Evolutionary conservation across 352 stramenopile genomes (phyloP), one percentile per base, ranked within the genome.

Genomic region (Pythium apleroticum): DNA sequence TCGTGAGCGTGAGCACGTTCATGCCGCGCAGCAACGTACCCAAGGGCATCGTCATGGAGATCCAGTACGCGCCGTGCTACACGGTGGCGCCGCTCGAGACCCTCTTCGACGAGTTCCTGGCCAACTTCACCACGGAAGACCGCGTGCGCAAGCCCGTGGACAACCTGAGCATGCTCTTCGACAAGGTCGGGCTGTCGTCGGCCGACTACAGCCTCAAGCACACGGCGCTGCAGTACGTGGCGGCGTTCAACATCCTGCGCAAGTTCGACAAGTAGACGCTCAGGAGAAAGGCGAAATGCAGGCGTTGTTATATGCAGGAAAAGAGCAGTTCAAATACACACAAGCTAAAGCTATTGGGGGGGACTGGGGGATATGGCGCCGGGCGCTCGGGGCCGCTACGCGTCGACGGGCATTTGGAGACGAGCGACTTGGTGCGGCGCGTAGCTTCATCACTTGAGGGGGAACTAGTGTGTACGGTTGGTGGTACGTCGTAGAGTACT

Each of bases 131-230:
- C 20, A 78, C 80, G n/a, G 74, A 87, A 8, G 80, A 89, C 28
- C 77, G 80, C 28, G 59, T 95, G 48, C 83, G 81, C 49, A 95
- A 95, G 62, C 86, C 86, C 25, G 73, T 95, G 28, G 77, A 89
- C 28, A 90, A 81, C 54, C 58, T 93, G 55, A 41, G 63, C 7
- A 72, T 72, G 27, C 69, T 93, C 0, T 93, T 90, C 53, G 79
- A 93, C 52, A 93, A 93, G 67, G 81, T 88, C 17, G 78, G 78
- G n/a, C 75, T 93, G 22, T 76, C 79, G 0, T 69, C 74, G 46
- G 73, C 60, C 55, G 83, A 93, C 70, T 95, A 95, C 68, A 91
- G 77, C 31, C 86, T 93, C 70, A 95, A 95, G 66, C 86, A 95
- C 73, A 95, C 86, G 60, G 86, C 83, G 35, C 76, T 95, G 66